Evolutionary conservation across 2,329 filamentous ascomycete genomes (phyloP), one percentile per base, ranked within the genome.

Genomic region (Xylariaceae sp.): DNA sequence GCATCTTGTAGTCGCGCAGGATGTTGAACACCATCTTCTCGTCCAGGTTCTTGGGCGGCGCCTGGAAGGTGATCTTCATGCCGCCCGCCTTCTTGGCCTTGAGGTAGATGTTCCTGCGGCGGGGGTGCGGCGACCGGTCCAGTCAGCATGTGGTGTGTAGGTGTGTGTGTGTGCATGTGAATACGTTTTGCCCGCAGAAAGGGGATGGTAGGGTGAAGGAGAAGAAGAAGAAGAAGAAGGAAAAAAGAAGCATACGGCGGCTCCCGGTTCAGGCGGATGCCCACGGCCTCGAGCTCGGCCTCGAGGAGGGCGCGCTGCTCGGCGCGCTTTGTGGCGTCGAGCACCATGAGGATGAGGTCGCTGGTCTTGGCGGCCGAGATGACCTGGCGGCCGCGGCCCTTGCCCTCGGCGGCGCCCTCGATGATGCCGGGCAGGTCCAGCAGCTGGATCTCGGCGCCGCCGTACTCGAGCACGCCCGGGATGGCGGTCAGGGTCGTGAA

Each of bases 11-110:
- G 70, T 98, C 92, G 47, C 87, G 83, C 32, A 98, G 72, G 55
- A 98, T 95, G 66, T 94, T 95, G 70, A 82, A 94, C 39, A 98
- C 72, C 85, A 98, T 94, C 67, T 93, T 95, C 61, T 98, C 90
- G 61, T 98, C 92, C 38, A 98, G 69, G 39, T 83, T 66, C 60
- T 96, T 96, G 4, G 92, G 90, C 3, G 92, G 83, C 4, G 77
- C 65, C 53, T 88, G 81, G 64, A 98, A 98, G 12, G 85, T 96
- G 56, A 98, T 95, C 63, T 98, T 98, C 86, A 98, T 92, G 39
- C 93, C 92, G 36, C 92, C 92, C 0, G 90, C 88, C 56, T 92
- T 94, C 63, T 98, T 98, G 17, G 71, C 71, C 62, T 98, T 98
- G 37, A 98, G 75, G 57, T 96, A 96, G 60, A 98, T 96, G 59